phyloP scores from a whole-genome alignment of 2,329 filamentous ascomycete species.

The Rutstroemia sp. region DNA sequence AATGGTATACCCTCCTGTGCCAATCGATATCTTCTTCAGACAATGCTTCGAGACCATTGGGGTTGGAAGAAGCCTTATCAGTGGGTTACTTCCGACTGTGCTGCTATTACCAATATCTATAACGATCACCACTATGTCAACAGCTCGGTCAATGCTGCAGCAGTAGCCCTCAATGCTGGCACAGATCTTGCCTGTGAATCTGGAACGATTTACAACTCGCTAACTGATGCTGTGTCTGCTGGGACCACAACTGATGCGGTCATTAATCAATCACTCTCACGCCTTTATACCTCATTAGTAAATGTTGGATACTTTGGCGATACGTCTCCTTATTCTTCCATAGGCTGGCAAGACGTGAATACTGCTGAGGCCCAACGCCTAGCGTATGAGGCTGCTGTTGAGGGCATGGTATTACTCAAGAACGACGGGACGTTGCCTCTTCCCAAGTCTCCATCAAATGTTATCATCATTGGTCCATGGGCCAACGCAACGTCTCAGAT shows the following conservation, averaged over 20 bases:
- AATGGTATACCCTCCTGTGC: slow-evolving; percentile 61
- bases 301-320: slow-evolving; percentile 51
- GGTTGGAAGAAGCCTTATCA: slow-evolving; percentile 53
- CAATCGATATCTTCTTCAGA: slow-evolving; percentile 53
- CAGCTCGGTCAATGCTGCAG: slow-evolving; percentile 13
- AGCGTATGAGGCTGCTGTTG: slow-evolving; percentile 18
- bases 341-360: slow-evolving; percentile 40
- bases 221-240: slow-evolving; percentile 15
- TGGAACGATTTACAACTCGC: slow-evolving; percentile 12
- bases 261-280: slow-evolving; percentile 41
- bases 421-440: slow-evolving; percentile 22
- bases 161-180: slow-evolving; percentile 16
- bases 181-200: slow-evolving; percentile 18
- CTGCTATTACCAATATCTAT: slow-evolving; percentile 49
- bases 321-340: slow-evolving; percentile 27
- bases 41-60: slow-evolving; percentile 58
- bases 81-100: slow-evolving; percentile 43
- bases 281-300: slow-evolving; percentile 48
- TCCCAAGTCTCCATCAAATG: slow-evolving; percentile 11
- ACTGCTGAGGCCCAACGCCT: slow-evolving; percentile 15
- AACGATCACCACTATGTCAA: slow-evolving; percentile 32
- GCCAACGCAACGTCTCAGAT: slow-evolving; percentile 21
- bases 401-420: slow-evolving; percentile 23
- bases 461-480: slow-evolving; percentile 21
- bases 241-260: slow-evolving; percentile 37